phyloP scores from a whole-genome alignment of 2,329 filamentous ascomycete species.

The Daldinia sp. region DNA sequence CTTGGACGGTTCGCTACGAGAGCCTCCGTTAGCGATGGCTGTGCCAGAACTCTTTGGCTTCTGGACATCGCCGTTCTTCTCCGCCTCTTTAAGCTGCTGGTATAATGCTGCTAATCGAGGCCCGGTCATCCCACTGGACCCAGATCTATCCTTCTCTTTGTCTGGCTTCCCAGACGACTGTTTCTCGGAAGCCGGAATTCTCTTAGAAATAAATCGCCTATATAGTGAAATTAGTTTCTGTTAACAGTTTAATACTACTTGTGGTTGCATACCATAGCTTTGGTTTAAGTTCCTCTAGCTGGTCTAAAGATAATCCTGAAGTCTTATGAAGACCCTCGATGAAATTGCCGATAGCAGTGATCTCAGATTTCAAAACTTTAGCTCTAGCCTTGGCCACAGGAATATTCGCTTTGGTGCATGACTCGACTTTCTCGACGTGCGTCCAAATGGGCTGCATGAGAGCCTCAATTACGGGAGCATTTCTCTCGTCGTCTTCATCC shows the following conservation, averaged over 20 bases:
- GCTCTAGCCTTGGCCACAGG: conserved; percentile 52
- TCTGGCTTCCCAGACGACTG: conserved; percentile 46
- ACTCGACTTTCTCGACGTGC: conserved; percentile 50
- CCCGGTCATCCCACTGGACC: conserved; percentile 50
- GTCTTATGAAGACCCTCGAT: conserved; percentile 52
- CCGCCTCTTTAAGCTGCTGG: conserved; percentile 49
- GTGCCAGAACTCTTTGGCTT: conserved; percentile 46
- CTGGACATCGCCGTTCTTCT: conserved; percentile 45
- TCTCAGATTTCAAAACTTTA: conserved; percentile 52
- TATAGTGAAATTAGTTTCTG: conserved; percentile 27
- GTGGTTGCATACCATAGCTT: conserved; percentile 51
- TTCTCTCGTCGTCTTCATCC: conserved; percentile 56
- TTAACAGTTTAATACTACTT: not conserved
- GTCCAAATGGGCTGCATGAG: conserved; percentile 54
- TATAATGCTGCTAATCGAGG: conserved; percentile 51
- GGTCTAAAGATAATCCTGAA: conserved; percentile 47
- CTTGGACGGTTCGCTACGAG: conserved; percentile 47
- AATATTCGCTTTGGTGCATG: conserved; percentile 53
- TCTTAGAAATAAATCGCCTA: conserved; percentile 54
- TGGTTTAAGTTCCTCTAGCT: conserved; percentile 53
- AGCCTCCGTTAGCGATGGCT: conserved; percentile 44
- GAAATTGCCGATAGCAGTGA: conserved; percentile 54
- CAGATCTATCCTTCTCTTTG: conserved; percentile 46
- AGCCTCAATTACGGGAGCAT: conserved; percentile 50
- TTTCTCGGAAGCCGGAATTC: conserved; percentile 52